Base-by-base conservation (phyloP, 1,139 yeast genomes). In the Protomyces pachydermus region DNA sequence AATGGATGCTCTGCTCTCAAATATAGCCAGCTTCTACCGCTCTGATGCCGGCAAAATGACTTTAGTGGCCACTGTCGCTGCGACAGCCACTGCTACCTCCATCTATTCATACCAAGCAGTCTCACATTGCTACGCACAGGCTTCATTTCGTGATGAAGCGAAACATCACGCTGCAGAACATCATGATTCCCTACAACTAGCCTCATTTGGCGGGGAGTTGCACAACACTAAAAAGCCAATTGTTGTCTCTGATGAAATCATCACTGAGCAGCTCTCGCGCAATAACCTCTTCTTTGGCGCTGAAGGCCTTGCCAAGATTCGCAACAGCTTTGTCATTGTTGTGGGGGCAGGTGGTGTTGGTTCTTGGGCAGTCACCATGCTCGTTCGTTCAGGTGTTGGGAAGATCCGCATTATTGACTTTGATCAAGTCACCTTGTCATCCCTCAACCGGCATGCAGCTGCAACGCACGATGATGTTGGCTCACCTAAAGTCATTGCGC, bases 331-430 rank as follows among this genome's bases (percentile, higher is more conserved):
- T 67, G 83, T 93, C 1, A 87, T 90, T 2, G 88, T 93, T 18
- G 97, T 93, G n/a, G 98, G 98, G 35, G 95, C 93, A 9, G 98
- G 98, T 61, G 98, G 98, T 56, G 98, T 93, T 42, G 98, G 98
- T 1, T 91, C 98, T 0, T 91, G 97, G 95, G 96, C 87, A 10
- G 87, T 91, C 6, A 87, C 96, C 1, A 90, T 95, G 90, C 80
- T 93, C 66, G 88, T 88, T 1, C 83, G 98, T 71, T 88, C 96
- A 8, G 98, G 98, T 10, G 87, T 91, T 42, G 86, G 87, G 16
- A 82, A 82, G 66, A 76, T 93, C 63, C 82, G 91, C 70, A 81
- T 93, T 67, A 85, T 93, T 67, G 98, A 93, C 76, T 93, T 93
- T 74, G 98, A 93, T 75, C 98, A 93, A 76, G 97, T 93, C 45